These are phyloP conservation scores for Ordospora colligata DNA, from an alignment of 371 early-diverging fungal species.

Conservation along the genomic window DNA sequence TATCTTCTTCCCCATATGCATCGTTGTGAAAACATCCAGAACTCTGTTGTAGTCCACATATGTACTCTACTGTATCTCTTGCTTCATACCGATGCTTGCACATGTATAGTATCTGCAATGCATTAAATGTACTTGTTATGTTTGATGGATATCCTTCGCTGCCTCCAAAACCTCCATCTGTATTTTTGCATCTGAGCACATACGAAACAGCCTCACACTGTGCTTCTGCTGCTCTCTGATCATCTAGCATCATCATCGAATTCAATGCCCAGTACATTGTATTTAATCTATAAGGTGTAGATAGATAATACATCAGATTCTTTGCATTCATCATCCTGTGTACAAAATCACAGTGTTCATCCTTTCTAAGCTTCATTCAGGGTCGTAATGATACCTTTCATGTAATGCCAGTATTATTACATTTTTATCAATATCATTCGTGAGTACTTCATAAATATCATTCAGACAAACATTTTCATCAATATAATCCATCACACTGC, in stretches of 20 bases:
- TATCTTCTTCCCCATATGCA: constrained; percentile 83
- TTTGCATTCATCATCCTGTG: constrained; percentile 10
- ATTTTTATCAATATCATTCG: too few species aligned
- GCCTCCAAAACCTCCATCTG: constrained; percentile 78
- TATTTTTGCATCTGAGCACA: constrained; percentile 48
- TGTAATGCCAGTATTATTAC: too few species aligned
- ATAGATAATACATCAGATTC: constrained; percentile 36
- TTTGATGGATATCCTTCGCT: constrained; percentile 76
- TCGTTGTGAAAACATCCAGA: constrained; percentile 77
- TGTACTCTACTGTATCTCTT: constrained; percentile 64
- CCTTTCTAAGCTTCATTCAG: background rate
- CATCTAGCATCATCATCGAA: constrained; percentile 34
- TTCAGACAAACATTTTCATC: too few species aligned
- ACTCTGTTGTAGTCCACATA: constrained; percentile 62
- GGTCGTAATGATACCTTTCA: background rate
- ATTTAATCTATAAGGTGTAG: constrained; percentile 42
- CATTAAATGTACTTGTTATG: constrained; percentile 77
- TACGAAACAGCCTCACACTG: constrained; percentile 11
- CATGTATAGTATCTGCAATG: constrained; percentile 77
- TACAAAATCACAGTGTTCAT: constrained; percentile 44
- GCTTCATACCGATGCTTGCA: constrained; percentile 70
- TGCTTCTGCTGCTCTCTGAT: background rate
- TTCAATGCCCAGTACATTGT: constrained; percentile 55
- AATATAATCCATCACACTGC: too few species aligned
- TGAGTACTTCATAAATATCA: too few species aligned